A percentile compares a stretch with the other conserved stretches of the same genome.
phyloP scores from a whole-genome alignment of 495 filamentous ascomycete species.

The Melanomma pulvis-pyrius region DNA sequence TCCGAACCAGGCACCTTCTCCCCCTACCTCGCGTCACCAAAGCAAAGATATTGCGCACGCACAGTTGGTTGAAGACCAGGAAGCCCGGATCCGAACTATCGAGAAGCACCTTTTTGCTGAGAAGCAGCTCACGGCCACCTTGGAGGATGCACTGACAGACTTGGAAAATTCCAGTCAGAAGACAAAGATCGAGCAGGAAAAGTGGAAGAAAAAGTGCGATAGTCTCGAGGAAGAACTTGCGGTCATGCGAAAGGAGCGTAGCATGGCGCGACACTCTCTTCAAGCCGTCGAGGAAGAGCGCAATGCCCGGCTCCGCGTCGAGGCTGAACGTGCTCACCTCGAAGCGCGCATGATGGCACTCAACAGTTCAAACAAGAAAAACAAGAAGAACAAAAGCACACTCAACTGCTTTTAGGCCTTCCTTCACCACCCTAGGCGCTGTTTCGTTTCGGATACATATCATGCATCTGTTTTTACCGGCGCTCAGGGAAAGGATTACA shows the following conservation, averaged over 20 bases:
- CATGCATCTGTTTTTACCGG: slow-evolving; percentile 16
- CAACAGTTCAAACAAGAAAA: slow-evolving; percentile 69
- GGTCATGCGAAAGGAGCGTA: slow-evolving; percentile 68
- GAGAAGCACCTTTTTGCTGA: slow-evolving; percentile 96
- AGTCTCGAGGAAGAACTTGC: slow-evolving; percentile 77
- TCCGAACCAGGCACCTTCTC: slow-evolving; percentile 47
- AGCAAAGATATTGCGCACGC: slow-evolving; percentile 78
- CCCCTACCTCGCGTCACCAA: slow-evolving; percentile 62
- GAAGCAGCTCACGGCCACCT: slow-evolving; percentile 90
- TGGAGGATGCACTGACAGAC: slow-evolving; percentile 94
- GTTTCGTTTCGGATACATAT: slow-evolving; percentile 9
- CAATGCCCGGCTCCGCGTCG: slow-evolving; percentile 81
- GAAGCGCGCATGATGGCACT: slow-evolving; percentile 79
- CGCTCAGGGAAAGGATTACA: slow-evolving; percentile 25
- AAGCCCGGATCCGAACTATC: slow-evolving; percentile 90
- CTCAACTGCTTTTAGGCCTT: slow-evolving; percentile 87
- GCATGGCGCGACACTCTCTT: slow-evolving; percentile 75
- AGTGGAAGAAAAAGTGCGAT: slow-evolving; percentile 80
- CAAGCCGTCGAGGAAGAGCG: slow-evolving; percentile 95
- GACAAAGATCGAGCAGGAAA: slow-evolving; percentile 83
- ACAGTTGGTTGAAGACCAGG: slow-evolving; percentile 88
- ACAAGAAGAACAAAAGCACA: slow-evolving; percentile 94
- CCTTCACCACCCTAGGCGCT: neutral
- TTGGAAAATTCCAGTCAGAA: slow-evolving; percentile 85
- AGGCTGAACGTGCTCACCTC: slow-evolving; percentile 80